A percentile compares a stretch with the other conserved stretches of the same genome.
Evolutionary conservation across 2,329 filamentous ascomycete genomes (phyloP).

Genomic region (Arthroderma sp.): DNA sequence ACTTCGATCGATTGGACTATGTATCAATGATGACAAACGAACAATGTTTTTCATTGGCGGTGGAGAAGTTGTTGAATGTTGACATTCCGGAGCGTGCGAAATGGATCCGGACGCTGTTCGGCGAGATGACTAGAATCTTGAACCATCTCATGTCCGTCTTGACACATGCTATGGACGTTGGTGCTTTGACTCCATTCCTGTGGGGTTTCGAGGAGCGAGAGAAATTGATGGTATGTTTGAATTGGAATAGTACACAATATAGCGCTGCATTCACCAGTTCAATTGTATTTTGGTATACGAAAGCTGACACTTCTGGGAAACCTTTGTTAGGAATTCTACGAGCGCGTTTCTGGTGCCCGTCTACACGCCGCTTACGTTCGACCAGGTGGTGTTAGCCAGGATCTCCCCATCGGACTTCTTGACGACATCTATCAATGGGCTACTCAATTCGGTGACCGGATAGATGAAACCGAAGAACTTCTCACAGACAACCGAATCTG

Average conservation of each 20-base stretch:
- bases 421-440: constrained; percentile 99
- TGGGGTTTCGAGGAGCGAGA: constrained; percentile 99
- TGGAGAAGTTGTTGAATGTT: constrained; percentile 95
- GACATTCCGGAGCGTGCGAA: constrained; percentile 93
- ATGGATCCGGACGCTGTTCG: constrained; percentile 92
- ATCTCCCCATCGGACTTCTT: constrained; percentile 81
- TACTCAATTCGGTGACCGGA: constrained; percentile 94
- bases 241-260: constrained; percentile 4
- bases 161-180: constrained; percentile 97
- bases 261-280: background rate
- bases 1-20: constrained; percentile 98
- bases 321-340: constrained; percentile 78
- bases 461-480: constrained; percentile 97
- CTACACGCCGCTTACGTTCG: constrained; percentile 94
- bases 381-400: constrained; percentile 90
- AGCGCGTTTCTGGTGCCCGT: constrained; percentile 95
- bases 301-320: constrained; percentile 1
- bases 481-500: constrained; percentile 99
- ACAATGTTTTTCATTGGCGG: constrained; percentile 88
- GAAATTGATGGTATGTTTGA: constrained; percentile 82
- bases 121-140: constrained; percentile 80
- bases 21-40: constrained; percentile 99
- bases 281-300: constrained; percentile 1
- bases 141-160: constrained; percentile 98
- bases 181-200: constrained; percentile 91